Evolutionary conservation across 352 stramenopile species (phyloP).

Genomic region (Blastocystis sp.): DNA sequence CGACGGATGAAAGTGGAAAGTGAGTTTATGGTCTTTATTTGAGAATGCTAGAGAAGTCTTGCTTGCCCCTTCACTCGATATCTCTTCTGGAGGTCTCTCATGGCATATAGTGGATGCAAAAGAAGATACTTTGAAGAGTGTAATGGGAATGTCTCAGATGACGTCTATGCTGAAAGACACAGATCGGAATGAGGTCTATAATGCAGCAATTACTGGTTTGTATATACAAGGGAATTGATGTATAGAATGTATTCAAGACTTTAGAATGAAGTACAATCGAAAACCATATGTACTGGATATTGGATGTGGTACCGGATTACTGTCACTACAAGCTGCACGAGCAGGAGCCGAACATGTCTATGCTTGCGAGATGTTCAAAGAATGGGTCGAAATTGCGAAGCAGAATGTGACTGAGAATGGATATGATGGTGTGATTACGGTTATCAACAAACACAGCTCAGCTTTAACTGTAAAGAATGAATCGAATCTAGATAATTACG

Average conservation of each 20-base stretch:
- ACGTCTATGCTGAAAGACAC: slow-evolving; percentile 74
- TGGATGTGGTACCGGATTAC: slow-evolving; percentile 74
- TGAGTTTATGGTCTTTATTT: background rate
- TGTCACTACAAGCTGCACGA: slow-evolving; percentile 81
- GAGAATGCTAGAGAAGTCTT: slow-evolving; percentile 44
- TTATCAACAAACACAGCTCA: slow-evolving; percentile 78
- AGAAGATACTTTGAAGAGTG: slow-evolving; percentile 10
- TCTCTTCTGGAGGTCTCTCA: slow-evolving; percentile 20
- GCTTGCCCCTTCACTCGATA: background rate
- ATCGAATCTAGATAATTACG: background rate
- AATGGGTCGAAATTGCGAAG: slow-evolving; percentile 79
- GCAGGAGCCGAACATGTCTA: slow-evolving; percentile 83
- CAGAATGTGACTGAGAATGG: slow-evolving; percentile 75
- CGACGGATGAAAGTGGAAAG: slow-evolving; percentile 38
- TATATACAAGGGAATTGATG: slow-evolving; percentile 3
- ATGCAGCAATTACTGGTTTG: slow-evolving; percentile 70
- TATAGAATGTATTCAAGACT: slow-evolving; percentile 65
- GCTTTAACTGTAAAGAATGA: slow-evolving; percentile 74
- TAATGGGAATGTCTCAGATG: slow-evolving; percentile 69
- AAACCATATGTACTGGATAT: slow-evolving; percentile 74
- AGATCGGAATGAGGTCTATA: slow-evolving; percentile 72
- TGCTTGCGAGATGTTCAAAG: slow-evolving; percentile 85
- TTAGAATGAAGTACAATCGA: background rate
- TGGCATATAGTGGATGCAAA: slow-evolving; percentile 13
- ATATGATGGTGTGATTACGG: slow-evolving; percentile 76